These are phyloP conservation scores for Neurospora sp. DNA, from an alignment of 495 filamentous ascomycete genomes.

Conservation along the genomic window DNA sequence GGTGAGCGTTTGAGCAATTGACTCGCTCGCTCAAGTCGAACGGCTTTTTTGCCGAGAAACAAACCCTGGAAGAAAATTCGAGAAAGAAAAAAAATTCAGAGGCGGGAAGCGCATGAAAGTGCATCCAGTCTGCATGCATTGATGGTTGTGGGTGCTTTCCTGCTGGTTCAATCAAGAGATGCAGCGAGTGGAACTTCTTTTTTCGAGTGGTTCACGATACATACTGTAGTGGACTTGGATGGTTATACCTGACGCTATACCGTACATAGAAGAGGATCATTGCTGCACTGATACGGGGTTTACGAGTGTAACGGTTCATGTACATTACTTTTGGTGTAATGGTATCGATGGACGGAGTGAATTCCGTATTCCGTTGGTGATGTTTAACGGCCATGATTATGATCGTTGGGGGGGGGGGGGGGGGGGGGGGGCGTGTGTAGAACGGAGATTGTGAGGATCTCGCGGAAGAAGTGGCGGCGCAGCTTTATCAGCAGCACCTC, in stretches of 20 bases:
- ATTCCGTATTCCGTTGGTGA: neutral
- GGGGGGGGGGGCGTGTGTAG: too few species aligned
- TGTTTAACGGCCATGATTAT: neutral
- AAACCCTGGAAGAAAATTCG: neutral
- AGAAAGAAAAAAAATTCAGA: neutral
- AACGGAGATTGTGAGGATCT: neutral
- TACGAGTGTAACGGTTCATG: neutral
- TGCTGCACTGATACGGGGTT: neutral
- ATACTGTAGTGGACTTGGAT: neutral
- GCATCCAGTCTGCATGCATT: neutral
- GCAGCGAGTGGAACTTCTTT: neutral
- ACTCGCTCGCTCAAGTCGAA: neutral
- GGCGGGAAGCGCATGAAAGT: neutral
- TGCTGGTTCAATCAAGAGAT: neutral
- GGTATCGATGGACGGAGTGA: neutral
- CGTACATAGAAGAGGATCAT: neutral
- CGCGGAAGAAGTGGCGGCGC: neutral
- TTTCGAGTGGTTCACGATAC: neutral
- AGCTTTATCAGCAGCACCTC: neutral
- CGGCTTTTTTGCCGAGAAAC: neutral
- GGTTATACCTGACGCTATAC: neutral
- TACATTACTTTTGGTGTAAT: neutral
- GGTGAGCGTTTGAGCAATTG: too few species aligned
- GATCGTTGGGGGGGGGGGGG: neutral
- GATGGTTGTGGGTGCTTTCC: neutral